Conservation (phyloP, 768 basidiomycete genomes). For the Leucogyrophana mollusca region DNA sequence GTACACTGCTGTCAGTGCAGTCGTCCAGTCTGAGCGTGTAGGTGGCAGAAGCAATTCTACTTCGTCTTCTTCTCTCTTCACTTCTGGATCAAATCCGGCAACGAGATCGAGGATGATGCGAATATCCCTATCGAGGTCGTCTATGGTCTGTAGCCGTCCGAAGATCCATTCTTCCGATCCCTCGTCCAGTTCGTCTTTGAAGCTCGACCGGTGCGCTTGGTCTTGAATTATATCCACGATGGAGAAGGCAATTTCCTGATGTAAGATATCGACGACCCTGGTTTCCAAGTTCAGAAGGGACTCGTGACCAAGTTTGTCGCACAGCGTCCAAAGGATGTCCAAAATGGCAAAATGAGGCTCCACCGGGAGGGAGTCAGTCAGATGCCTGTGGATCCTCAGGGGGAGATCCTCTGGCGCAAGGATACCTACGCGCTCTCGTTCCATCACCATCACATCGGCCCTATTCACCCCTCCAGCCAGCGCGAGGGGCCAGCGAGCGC, state of each 20-base stretch:
- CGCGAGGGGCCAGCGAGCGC: constrained; percentile 76
- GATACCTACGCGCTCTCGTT: constrained; percentile 73
- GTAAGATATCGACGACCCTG: constrained; percentile 60
- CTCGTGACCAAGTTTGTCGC: constrained; percentile 57
- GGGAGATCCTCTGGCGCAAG: constrained; percentile 68
- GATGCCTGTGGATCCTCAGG: constrained; percentile 51
- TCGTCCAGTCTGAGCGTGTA: constrained; percentile 59
- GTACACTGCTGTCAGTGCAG: constrained; percentile 63
- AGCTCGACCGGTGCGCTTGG: constrained; percentile 51
- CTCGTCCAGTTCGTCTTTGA: constrained; percentile 59
- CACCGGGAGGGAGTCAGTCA: constrained; percentile 42
- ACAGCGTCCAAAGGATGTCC: constrained; percentile 61
- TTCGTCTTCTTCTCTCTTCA: constrained; percentile 79
- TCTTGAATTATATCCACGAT: constrained; percentile 74
- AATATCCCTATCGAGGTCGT: constrained; percentile 54
- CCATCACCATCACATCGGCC: constrained; percentile 58
- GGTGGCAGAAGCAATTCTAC: constrained; percentile 51
- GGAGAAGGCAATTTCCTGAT: constrained; percentile 77
- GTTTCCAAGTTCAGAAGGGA: constrained; percentile 56
- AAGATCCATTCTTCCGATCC: constrained; percentile 59
- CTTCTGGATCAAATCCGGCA: constrained; percentile 64
- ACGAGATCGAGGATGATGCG: constrained; percentile 65
- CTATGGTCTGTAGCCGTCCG: constrained; percentile 55
- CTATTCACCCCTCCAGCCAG: constrained; percentile 46
- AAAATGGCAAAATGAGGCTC: constrained; percentile 59